Evolutionary conservation across 1,139 yeast genomes (phyloP).

Genomic region (Sugiyamaella xylanicola): DNA sequence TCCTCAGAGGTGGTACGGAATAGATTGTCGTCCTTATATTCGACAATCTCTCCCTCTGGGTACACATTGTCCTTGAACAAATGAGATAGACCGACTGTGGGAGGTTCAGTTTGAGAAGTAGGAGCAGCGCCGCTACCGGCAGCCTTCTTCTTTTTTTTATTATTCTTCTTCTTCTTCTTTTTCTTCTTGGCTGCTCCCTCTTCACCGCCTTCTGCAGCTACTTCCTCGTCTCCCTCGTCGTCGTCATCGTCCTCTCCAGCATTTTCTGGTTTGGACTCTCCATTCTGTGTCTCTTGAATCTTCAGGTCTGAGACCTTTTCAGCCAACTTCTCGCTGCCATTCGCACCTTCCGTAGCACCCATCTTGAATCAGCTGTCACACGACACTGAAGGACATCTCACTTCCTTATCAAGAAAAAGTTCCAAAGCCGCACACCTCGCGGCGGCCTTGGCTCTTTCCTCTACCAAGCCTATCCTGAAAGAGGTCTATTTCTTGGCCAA

Average conservation of each 20-base stretch:
- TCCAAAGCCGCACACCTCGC: too few species aligned
- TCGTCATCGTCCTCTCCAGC: constrained; percentile 18
- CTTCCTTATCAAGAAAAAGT: too few species aligned
- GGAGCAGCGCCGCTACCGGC: constrained; percentile 21
- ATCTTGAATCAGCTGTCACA: not conserved
- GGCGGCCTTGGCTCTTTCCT: not conserved
- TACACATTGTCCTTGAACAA: constrained; percentile 72
- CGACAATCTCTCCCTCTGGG: constrained; percentile 73
- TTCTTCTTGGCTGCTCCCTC: constrained; percentile 40
- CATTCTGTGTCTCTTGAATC: constrained; percentile 1
- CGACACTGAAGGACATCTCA: not conserved
- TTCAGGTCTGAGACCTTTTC: constrained; percentile 25
- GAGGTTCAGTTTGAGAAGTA: constrained; percentile 49
- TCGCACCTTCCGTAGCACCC: constrained; percentile 10
- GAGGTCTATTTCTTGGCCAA: not conserved
- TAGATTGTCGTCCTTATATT: constrained; percentile 63
- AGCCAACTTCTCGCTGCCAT: constrained; percentile 17
- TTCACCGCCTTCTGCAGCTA: constrained; percentile 26
- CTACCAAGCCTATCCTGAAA: not conserved
- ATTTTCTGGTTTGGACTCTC: not conserved
- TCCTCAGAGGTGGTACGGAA: constrained; percentile 86
- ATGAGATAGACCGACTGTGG: constrained; percentile 56
- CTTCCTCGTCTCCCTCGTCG: constrained; percentile 28
- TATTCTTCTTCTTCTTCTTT: constrained; percentile 54
- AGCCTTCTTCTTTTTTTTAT: constrained; percentile 46